Base-by-base conservation (phyloP, 2,329 filamentous ascomycete genomes). In the Didymella segeticola region DNA sequence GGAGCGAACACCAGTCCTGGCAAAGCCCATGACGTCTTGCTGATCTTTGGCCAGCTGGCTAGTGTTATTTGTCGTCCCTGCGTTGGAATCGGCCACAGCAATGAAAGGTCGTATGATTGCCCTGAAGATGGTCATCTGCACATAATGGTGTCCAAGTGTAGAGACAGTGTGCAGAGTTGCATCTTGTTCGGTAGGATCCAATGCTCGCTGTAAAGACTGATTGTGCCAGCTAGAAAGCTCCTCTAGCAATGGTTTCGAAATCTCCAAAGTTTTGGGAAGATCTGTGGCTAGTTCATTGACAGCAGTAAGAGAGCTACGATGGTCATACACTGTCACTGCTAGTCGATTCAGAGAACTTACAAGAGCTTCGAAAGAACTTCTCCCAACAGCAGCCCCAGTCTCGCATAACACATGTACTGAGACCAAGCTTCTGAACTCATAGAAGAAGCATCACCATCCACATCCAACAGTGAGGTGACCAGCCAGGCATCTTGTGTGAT, bases 111-210 rank as follows among this genome's bases (percentile, higher is more conserved):
- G 54, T 14, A 57, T 46, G 15, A 49, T 49, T 14, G 54, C 54
- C 30, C 48, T 48, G 23, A 41, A 49, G 14, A 57, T 53, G 22
- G 54, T 57, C 43, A 57, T 53, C 17, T 49, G 43, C 39, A 53
- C 43, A 38, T 57, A 57, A 46, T 53, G 54, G 23, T 53, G 46
- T 3, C 54, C 54, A 30, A 57, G 37, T 17, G 14, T 41, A 31
- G 17, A 39, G 5, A 53, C 33, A 22, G 34, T 49, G 6, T 19
- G 29, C 12, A 53, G 23, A n/a, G 48, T 46, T n/a, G 25, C 17
- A 38, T 8, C 31, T 26, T 30, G n/a, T n/a, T n/a, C n/a, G n/a
- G n/a, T n/a, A n/a, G n/a, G n/a, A n/a, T n/a, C n/a, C n/a, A n/a
- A n/a, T n/a, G n/a, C n/a, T n/a, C n/a, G n/a, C n/a, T n/a, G n/a